Evolutionary conservation across 2,329 filamentous ascomycete species (phyloP).

Genomic region (Ilyonectria robusta): DNA sequence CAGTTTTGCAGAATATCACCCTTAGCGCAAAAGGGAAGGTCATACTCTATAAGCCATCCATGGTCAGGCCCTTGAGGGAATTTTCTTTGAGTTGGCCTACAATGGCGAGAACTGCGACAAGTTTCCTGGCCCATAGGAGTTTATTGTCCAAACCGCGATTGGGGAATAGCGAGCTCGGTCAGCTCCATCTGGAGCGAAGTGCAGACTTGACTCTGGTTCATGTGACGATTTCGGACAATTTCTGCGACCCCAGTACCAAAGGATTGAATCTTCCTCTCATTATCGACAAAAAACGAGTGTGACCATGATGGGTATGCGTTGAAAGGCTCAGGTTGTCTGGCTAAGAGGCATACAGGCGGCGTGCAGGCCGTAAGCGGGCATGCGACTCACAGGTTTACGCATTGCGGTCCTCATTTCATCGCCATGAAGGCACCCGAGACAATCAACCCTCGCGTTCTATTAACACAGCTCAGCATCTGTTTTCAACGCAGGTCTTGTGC

Average conservation of each 20-base stretch:
- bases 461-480: too few species aligned
- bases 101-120: conserved; percentile 8
- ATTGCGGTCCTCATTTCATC: too few species aligned
- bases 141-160: conserved; percentile 3
- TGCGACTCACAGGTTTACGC: too few species aligned
- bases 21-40: conserved; percentile 3
- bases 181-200: background rate
- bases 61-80: background rate
- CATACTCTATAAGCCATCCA: conserved; percentile 11
- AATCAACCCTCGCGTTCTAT: too few species aligned
- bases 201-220: background rate
- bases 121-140: conserved; percentile 2
- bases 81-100: conserved; percentile 13
- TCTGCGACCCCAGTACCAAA: background rate
- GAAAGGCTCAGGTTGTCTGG: too few species aligned
- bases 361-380: too few species aligned
- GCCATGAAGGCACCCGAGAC: too few species aligned
- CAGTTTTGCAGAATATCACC: background rate
- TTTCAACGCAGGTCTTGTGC: too few species aligned
- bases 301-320: too few species aligned
- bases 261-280: too few species aligned
- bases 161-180: background rate
- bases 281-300: too few species aligned
- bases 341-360: too few species aligned
- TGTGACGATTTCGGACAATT: conserved; percentile 3